phyloP scores from a whole-genome alignment of 2,329 filamentous ascomycete species.

The Nothopassalora personata region DNA sequence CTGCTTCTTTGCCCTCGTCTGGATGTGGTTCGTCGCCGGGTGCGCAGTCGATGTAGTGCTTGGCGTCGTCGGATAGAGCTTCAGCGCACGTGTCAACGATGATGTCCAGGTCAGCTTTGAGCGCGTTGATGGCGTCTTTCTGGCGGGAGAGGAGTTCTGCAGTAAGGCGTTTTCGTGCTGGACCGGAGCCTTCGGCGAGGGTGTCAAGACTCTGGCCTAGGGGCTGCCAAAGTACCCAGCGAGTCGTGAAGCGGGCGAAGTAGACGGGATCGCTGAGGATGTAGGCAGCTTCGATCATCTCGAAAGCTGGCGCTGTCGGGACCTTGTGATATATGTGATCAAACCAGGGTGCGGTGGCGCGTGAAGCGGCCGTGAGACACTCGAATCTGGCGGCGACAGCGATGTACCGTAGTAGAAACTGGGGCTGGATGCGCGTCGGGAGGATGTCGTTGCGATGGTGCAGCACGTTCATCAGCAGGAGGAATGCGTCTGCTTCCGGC shows the following conservation, averaged over 20 bases:
- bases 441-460: constrained; percentile 27
- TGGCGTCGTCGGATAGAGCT: constrained; percentile 19
- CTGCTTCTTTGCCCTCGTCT: constrained; percentile 6
- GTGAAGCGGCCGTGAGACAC: constrained; percentile 21
- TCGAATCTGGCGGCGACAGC: constrained; percentile 20
- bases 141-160: constrained; percentile 17
- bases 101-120: constrained; percentile 23
- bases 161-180: constrained; percentile 8
- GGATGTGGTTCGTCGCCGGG: constrained; percentile 22
- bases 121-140: constrained; percentile 6
- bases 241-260: constrained; percentile 28
- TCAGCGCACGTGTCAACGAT: constrained; percentile 23
- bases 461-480: constrained; percentile 25
- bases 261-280: constrained; percentile 27
- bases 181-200: constrained; percentile 1
- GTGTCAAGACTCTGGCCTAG: constrained; percentile 1
- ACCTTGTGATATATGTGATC: constrained; percentile 24
- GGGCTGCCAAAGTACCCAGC: constrained; percentile 18
- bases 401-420: constrained; percentile 22
- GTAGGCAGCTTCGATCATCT: constrained; percentile 23
- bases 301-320: constrained; percentile 9
- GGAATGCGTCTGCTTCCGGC: constrained; percentile 21
- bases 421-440: constrained; percentile 20
- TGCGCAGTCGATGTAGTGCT: constrained; percentile 28
- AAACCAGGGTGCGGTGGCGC: constrained; percentile 25